Conservation (phyloP, 179 eudicot species). For the Silene vulgaris region DNA sequence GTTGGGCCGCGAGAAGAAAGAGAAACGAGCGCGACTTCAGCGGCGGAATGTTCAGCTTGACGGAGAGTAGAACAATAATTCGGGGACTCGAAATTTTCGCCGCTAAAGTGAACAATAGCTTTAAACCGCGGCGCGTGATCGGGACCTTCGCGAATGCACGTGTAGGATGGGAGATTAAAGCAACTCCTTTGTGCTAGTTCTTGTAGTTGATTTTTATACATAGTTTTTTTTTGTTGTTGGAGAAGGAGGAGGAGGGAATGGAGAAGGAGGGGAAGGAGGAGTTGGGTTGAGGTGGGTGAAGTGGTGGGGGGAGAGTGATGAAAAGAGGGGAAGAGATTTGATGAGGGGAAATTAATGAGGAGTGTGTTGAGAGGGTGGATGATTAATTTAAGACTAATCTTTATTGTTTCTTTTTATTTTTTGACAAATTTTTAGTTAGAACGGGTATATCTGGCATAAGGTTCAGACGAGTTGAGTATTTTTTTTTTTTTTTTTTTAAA, state of each 20-base stretch:
- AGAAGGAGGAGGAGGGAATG: neutral
- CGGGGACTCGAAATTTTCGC: conserved; percentile 41
- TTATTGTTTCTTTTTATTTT: no score
- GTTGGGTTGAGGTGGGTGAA: conserved; percentile 6
- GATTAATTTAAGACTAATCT: neutral
- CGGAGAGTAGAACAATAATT: conserved; percentile 43
- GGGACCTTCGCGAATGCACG: conserved; percentile 44
- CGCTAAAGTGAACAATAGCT: conserved; percentile 44
- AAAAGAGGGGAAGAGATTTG: neutral
- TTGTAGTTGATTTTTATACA: conserved; percentile 50
- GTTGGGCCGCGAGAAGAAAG: conserved; percentile 44
- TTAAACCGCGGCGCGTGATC: conserved; percentile 50
- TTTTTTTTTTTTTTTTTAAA: no score
- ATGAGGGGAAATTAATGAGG: conserved; percentile 15
- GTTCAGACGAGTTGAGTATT: no score
- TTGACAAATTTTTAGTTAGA: no score
- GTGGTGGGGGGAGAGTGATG: conserved; percentile 17
- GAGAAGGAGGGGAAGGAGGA: neutral
- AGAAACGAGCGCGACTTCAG: conserved; percentile 43
- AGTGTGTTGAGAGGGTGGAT: conserved; percentile 14
- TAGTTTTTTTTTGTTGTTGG: conserved; percentile 2
- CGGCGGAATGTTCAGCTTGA: conserved; percentile 49
- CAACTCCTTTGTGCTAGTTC: conserved; percentile 52
- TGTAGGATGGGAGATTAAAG: conserved; percentile 42
- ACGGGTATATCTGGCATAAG: no score